Evolutionary conservation across 805 yeast genomes (phyloP).

Genomic region (Millerozyma miso): DNA sequence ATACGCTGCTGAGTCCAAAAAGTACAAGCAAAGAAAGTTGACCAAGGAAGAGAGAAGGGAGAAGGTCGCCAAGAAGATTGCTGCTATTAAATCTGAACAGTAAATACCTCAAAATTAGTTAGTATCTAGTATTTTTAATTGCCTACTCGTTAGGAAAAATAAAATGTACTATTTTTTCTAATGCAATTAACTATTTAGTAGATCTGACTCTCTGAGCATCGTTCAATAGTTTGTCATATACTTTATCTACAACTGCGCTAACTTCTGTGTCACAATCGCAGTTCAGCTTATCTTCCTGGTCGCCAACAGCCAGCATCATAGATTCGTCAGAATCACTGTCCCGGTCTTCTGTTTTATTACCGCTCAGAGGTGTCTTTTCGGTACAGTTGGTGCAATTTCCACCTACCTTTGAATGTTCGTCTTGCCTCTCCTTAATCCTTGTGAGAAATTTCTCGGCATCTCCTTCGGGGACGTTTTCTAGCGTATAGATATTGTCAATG

Average conservation of each 20-base stretch:
- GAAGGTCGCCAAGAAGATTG: constrained; percentile 88
- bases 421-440: not conserved
- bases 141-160: not conserved
- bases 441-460: not conserved
- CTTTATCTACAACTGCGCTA: constrained; percentile 59
- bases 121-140: not conserved
- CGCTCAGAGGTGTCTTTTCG: not conserved
- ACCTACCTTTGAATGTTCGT: not conserved
- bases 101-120: constrained; percentile 13
- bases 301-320: constrained; percentile 9
- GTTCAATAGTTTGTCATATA: constrained; percentile 66
- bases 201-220: constrained; percentile 64
- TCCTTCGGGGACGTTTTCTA: constrained; percentile 10
- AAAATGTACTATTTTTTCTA: not conserved
- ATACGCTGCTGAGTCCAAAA: constrained; percentile 95
- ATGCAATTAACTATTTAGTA: constrained; percentile 23
- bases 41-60: constrained; percentile 89
- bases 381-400: not conserved
- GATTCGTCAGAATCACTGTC: constrained; percentile 30
- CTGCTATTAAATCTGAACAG: constrained; percentile 68
- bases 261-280: constrained; percentile 10
- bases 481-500: constrained; percentile 46
- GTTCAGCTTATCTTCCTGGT: constrained; percentile 5
- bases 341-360: not conserved
- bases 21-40: constrained; percentile 84